Conservation (phyloP, 176 grass and related monocot species). For the Urochloa ruziziensis region DNA sequence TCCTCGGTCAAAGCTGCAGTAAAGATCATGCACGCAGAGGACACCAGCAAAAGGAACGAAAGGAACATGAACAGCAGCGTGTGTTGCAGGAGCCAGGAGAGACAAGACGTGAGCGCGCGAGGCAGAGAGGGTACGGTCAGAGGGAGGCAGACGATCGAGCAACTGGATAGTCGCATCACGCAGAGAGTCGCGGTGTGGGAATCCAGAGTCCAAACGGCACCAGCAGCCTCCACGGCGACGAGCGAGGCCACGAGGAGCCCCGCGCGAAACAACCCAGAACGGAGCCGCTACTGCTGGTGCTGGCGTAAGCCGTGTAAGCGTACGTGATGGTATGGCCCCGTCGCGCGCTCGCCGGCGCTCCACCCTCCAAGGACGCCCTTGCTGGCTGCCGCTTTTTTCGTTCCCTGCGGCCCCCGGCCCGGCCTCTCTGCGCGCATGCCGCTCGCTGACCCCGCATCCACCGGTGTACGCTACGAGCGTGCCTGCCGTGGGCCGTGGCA, state of each 20-base stretch:
- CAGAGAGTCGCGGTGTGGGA: too few species aligned
- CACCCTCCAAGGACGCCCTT: not conserved
- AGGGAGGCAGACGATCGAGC: not conserved
- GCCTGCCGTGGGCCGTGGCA: not conserved
- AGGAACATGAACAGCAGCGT: not conserved
- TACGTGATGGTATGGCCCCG: too few species aligned
- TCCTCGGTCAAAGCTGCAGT: not conserved
- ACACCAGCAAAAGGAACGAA: slow-evolving; percentile 22
- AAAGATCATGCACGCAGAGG: not conserved
- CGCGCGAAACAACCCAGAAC: too few species aligned
- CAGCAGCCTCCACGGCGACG: too few species aligned
- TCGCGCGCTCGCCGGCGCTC: too few species aligned
- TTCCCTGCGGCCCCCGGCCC: too few species aligned
- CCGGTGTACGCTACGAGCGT: not conserved
- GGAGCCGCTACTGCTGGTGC: not conserved
- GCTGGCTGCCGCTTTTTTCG: too few species aligned
- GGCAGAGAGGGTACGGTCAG: not conserved
- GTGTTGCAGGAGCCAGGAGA: not conserved
- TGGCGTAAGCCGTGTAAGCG: too few species aligned
- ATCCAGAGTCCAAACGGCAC: not conserved
- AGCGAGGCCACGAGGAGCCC: not conserved
- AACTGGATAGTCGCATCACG: too few species aligned
- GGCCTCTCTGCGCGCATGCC: not conserved
- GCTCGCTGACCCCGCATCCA: not conserved
- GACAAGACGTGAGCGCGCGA: not conserved